Percentiles rank a stretch among this genome's conserved stretches.
Evolutionary conservation across 2,329 filamentous ascomycete genomes (phyloP).

Genomic region (Akanthomyces dipterigenus): DNA sequence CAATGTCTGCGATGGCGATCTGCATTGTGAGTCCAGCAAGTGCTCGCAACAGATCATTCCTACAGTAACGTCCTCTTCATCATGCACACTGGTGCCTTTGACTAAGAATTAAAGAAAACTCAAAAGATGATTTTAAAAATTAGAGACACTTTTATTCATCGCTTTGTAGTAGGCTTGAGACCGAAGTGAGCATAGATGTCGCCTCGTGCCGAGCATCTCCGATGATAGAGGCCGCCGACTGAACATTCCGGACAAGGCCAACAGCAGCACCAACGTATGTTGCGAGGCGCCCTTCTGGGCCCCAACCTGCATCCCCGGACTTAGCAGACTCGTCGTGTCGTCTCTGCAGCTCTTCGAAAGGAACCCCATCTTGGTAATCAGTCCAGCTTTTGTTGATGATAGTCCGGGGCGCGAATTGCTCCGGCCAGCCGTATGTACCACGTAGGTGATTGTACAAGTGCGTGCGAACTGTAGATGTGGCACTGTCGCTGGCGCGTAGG

Average conservation of each 20-base stretch:
- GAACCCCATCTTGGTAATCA: conserved; percentile 27
- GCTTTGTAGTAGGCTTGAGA: not conserved
- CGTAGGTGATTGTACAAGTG: conserved; percentile 38
- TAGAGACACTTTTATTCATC: too few relatives aligned
- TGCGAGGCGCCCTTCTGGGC: conserved; percentile 38
- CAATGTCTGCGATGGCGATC: conserved; percentile 12
- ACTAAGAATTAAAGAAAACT: too few relatives aligned
- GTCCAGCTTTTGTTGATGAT: conserved; percentile 32
- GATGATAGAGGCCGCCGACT: conserved; percentile 33
- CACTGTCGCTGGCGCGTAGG: conserved; percentile 33
- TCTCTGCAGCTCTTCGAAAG: conserved; percentile 38
- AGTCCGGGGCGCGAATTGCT: conserved; percentile 32
- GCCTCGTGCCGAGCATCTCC: not conserved
- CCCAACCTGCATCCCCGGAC: conserved; percentile 39
- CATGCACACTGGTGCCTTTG: too few relatives aligned
- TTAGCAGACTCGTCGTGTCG: conserved; percentile 34
- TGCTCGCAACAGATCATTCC: not conserved
- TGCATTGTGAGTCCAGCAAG: not conserved
- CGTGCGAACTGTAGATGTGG: conserved; percentile 32
- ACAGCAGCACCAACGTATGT: conserved; percentile 43
- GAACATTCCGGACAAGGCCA: conserved; percentile 36
- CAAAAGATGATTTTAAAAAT: too few relatives aligned
- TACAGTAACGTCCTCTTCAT: too few relatives aligned
- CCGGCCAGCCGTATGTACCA: conserved; percentile 37
- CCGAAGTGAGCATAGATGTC: not conserved